Base-by-base conservation (phyloP, 2,329 filamentous ascomycete genomes). In the Trichoderma simmonsii region DNA sequence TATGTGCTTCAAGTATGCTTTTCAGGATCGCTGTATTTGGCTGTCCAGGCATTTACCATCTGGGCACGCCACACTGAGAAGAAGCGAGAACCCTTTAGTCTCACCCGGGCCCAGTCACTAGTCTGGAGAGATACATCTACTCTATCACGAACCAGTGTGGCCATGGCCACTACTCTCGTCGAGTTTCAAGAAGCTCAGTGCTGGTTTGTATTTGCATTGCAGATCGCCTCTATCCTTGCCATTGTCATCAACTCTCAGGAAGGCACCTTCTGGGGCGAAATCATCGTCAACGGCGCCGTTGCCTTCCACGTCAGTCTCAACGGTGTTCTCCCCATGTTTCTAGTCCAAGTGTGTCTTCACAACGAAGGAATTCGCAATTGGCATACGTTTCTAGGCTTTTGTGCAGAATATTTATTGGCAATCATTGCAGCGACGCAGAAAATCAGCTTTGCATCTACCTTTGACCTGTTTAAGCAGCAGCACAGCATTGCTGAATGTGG, bases 231-330 rank as follows among this genome's bases (percentile, higher is more conserved):
- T 11, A 82, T 82, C 74, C 80, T 82, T 64, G 80, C 81, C 71
- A 81, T 82, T 32, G 81, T 81, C 30, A 81, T 82, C 74, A 82
- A 82, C 71, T 82, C 81, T 3, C 80, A 82, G 32, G 81, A 82
- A 62, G 81, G 81, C 54, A 78, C 80, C 2, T 82, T 82, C 59
- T 82, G 81, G 81, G 81, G 80, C 21, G 81, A 82, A 62, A 81
- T 82, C 54, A 75, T 82, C 5, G 77, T 82, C 65, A 82, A 82
- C 66, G 80, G 78, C 34, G 80, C 80, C 18, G 77, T 82, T 34
- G 81, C 80, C 5, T 82, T 79, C 51, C 81, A 82, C 67, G 77
- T 82, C 57, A 80, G 78, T 21, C 80, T 80, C 51, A 82, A 82
- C 65, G 81, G 81, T 4, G 76, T 82, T 5, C 71, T 82, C 28